Evolutionary conservation across 2,329 filamentous ascomycete genomes (phyloP).

Genomic region (Colletotrichum siamense): DNA sequence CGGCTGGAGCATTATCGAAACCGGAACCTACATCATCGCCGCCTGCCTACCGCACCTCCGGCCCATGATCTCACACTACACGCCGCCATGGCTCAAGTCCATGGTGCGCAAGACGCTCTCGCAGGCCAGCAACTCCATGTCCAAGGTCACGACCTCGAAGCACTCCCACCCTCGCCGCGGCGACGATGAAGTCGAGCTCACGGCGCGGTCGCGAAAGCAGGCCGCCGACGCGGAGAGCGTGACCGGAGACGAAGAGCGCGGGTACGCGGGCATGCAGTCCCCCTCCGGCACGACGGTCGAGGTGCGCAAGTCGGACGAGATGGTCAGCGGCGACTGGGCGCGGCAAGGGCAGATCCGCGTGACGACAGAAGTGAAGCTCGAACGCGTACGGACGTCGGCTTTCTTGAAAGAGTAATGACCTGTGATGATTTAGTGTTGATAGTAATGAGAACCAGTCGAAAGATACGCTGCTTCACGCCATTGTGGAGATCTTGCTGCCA

Average conservation of each 20-base stretch:
- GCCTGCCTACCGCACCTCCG: constrained; percentile 27
- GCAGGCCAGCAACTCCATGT: constrained; percentile 8
- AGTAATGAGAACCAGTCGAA: neutral
- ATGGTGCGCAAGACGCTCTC: constrained; percentile 13
- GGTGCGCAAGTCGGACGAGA: constrained; percentile 10
- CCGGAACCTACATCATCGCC: constrained; percentile 27
- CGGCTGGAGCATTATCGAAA: constrained; percentile 20
- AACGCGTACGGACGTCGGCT: neutral
- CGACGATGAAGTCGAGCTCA: constrained; percentile 16
- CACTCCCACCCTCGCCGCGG: neutral
- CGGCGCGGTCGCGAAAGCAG: neutral
- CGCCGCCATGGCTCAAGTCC: constrained; percentile 16
- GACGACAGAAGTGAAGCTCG: constrained; percentile 12
- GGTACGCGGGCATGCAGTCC: neutral
- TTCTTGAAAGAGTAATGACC: neutral
- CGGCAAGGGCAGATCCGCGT: constrained; percentile 4
- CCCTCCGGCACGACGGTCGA: constrained; percentile 5
- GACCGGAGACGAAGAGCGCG: constrained; percentile 6
- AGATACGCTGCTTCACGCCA: neutral
- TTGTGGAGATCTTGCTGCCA: neutral
- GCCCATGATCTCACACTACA: constrained; percentile 24
- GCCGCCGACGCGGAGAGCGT: neutral
- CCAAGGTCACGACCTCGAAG: neutral
- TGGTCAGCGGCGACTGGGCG: neutral
- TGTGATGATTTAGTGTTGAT: neutral